Percentiles rank a stretch among this genome's conserved stretches.
Evolutionary conservation across 2,329 filamentous ascomycete genomes (phyloP).

Genomic region (Xenoacremonium recifei): DNA sequence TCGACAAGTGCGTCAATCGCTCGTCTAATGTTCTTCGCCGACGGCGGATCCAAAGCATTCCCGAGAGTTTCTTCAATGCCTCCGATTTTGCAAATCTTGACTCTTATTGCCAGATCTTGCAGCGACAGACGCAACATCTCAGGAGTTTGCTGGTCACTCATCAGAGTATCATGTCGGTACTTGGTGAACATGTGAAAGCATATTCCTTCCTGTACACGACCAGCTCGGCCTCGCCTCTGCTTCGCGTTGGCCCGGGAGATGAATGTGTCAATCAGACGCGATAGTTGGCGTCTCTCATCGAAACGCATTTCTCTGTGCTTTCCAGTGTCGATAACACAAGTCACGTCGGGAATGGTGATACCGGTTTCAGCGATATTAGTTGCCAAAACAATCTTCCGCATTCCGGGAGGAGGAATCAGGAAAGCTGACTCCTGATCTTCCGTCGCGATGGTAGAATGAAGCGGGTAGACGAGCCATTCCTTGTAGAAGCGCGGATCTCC

Average conservation of each 20-base stretch:
- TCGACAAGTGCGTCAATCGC: slow-evolving; percentile 93
- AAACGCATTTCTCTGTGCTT: slow-evolving; percentile 98
- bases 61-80: slow-evolving; percentile 87
- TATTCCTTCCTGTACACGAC: slow-evolving; percentile 89
- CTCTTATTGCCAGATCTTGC: slow-evolving; percentile 90
- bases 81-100: slow-evolving; percentile 96
- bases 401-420: slow-evolving; percentile 74
- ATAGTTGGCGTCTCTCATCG: slow-evolving; percentile 89
- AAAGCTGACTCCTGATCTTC: slow-evolving; percentile 97
- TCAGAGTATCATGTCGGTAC: slow-evolving; percentile 77
- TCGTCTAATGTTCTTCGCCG: slow-evolving; percentile 85
- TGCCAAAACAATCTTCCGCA: slow-evolving; percentile 90
- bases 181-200: slow-evolving; percentile 97
- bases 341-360: slow-evolving; percentile 97
- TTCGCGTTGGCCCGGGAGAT: slow-evolving; percentile 95
- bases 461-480: slow-evolving; percentile 81
- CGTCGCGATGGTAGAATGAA: slow-evolving; percentile 93
- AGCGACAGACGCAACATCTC: slow-evolving; percentile 93
- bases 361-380: slow-evolving; percentile 99
- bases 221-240: slow-evolving; percentile 88
- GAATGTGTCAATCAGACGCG: slow-evolving; percentile 87
- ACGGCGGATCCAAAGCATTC: slow-evolving; percentile 86
- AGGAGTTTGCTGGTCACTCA: slow-evolving; percentile 91
- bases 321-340: slow-evolving; percentile 92
- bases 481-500: slow-evolving; percentile 73